Percentiles rank a stretch among this genome's conserved stretches.
These are phyloP conservation scores for Stevia rebaudiana DNA, from an alignment of 140 eudicot genomes.

Conservation along the genomic window DNA sequence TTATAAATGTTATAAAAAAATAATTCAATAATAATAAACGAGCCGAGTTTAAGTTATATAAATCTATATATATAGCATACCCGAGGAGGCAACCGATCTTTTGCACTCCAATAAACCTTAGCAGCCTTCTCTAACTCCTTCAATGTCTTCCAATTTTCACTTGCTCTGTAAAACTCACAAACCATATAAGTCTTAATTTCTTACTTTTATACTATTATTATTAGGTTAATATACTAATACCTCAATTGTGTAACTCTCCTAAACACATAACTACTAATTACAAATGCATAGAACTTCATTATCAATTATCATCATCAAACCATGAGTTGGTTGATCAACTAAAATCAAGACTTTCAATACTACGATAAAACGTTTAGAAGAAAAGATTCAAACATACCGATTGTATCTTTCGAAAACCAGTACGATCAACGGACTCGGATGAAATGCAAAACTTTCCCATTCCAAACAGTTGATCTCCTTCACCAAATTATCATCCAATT, in stretches of 20 bases:
- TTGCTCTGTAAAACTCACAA: conserved; percentile 47
- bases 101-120: conserved; percentile 81
- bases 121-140: conserved; percentile 95
- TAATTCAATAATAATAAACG: too few relatives aligned
- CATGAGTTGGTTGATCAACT: background rate
- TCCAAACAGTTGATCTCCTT: conserved; percentile 87
- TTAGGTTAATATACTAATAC: too few relatives aligned
- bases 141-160: conserved; percentile 82
- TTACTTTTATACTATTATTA: background rate
- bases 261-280: background rate
- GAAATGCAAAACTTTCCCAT: conserved; percentile 95
- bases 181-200: background rate
- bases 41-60: too few relatives aligned
- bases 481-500: conserved; percentile 74
- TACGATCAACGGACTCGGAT: conserved; percentile 88
- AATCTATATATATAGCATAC: too few relatives aligned
- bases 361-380: too few relatives aligned
- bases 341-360: background rate
- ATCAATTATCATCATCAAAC: background rate
- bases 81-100: conserved; percentile 97
- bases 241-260: too few relatives aligned
- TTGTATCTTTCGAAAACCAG: conserved; percentile 89
- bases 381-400: conserved; percentile 30
- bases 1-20: too few relatives aligned
- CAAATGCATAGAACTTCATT: background rate